Conservation (phyloP, 2,329 filamentous ascomycete genomes). For the Diplodia corticola region DNA sequence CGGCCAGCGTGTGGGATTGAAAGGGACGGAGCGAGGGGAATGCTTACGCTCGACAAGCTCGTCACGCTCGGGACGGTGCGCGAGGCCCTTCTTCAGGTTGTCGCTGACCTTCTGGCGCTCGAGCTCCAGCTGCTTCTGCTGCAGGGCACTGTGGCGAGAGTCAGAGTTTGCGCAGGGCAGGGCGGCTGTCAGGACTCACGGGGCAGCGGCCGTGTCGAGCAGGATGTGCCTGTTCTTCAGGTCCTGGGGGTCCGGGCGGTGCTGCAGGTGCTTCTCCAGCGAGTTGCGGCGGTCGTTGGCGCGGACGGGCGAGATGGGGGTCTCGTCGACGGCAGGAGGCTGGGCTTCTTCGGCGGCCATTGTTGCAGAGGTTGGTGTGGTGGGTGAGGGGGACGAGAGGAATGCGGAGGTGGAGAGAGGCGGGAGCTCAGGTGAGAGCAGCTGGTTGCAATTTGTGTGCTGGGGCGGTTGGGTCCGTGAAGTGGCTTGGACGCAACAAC, state of each 20-base stretch:
- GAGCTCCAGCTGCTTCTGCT: constrained; percentile 62
- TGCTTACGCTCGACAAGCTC: constrained; percentile 75
- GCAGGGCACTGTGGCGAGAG: constrained; percentile 55
- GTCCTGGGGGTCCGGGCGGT: constrained; percentile 56
- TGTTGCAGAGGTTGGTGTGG: background rate
- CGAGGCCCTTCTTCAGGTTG: constrained; percentile 64
- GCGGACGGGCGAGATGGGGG: constrained; percentile 44
- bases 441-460: constrained; percentile 3
- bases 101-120: constrained; percentile 65
- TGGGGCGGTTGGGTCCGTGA: background rate
- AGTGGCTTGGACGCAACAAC: constrained; percentile 10
- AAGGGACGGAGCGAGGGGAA: constrained; percentile 1
- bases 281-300: constrained; percentile 58
- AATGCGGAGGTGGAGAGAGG: background rate
- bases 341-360: constrained; percentile 20
- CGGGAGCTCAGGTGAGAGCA: background rate
- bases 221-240: constrained; percentile 69
- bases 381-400: background rate
- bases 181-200: constrained; percentile 49
- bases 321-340: constrained; percentile 36
- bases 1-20: constrained; percentile 9
- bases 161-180: background rate
- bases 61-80: constrained; percentile 66
- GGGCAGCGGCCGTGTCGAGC: constrained; percentile 66
- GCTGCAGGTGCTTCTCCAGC: constrained; percentile 51